Evolutionary conservation across 164 flowering plant species (phyloP), one percentile per base, ranked within the genome.

Genomic region (Piper betle): DNA sequence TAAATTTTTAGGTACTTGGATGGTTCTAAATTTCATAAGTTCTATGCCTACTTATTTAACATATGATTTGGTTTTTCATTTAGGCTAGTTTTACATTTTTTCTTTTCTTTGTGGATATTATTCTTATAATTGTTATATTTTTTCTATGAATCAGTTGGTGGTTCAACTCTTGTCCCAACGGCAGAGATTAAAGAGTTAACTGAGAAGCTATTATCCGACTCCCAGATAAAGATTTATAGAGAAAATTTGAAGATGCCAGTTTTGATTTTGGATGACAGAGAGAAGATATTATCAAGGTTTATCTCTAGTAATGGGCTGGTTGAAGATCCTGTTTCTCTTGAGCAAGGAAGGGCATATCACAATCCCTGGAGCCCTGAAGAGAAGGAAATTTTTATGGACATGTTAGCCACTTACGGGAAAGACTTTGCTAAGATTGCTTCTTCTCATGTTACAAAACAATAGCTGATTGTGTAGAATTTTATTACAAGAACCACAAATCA

Each of bases 401-500:
- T 80, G 75, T 71, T 88, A 10, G 80, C 85, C 25, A 60, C 63
- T 4, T 76, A 71, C 73, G 97, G 97, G 58, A 94, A 94, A 74
- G 88, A 94, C 71, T 94, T 94, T 71, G 68, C 73, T 53, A 87
- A 81, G 72, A 91, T 94, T 72, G 82, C 99, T 60, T 77, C 90
- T 48, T 87, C 77, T 74, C 83, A 57, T 81, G 78, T 59, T 83
- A 87, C 69, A 94, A 91, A 79, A 84, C 96, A 39, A 85, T 82
- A 19, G 99, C 97, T 11, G 99, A 94, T 63, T 94, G 99, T 72
- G 66, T 94, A 38, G 84, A 91, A 71, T 94, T 87, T 70, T 94
- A 94, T 71, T 94, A 94, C 78, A 94, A 88, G 77, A 88, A 94
- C 67, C 96, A 94, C 68, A 94, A 91, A 61, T 87, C 96, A 20